These are phyloP conservation scores for Acacia concinna DNA, from an alignment of 331 rosid genomes.

Conservation along the genomic window DNA sequence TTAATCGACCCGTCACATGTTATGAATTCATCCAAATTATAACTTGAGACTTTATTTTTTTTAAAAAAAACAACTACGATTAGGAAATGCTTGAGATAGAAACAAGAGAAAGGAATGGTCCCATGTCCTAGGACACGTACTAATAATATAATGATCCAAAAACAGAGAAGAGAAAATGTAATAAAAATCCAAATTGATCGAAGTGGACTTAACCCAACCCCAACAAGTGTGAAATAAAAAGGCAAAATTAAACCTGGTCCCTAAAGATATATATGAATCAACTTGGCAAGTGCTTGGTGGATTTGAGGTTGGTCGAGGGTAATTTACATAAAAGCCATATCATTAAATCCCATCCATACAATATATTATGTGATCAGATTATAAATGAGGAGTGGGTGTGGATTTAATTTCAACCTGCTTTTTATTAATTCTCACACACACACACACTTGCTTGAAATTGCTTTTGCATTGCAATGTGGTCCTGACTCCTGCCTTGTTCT, in stretches of 20 bases:
- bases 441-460: not conserved
- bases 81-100: not conserved
- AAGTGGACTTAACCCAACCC: not conserved
- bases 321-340: not conserved
- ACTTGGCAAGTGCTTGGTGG: conserved; percentile 20
- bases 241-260: not conserved
- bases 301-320: not conserved
- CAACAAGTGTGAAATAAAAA: not conserved
- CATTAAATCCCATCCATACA: not conserved
- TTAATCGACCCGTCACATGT: not conserved
- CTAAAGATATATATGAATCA: not conserved
- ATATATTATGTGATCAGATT: not conserved
- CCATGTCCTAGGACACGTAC: not conserved
- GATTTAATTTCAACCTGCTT: not conserved
- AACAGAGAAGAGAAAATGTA: not conserved
- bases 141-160: not conserved
- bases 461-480: not conserved
- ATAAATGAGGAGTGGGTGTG: not conserved
- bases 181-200: not conserved
- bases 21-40: not conserved
- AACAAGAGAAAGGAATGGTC: not conserved
- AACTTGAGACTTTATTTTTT: not conserved
- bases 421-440: not conserved
- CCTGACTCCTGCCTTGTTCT: not conserved
- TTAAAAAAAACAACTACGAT: not conserved